Percentiles rank a stretch among this genome's conserved stretches.
These are phyloP conservation scores for Pichia inconspicua DNA, from an alignment of 1,139 yeast genomes.

Conservation along the genomic window DNA sequence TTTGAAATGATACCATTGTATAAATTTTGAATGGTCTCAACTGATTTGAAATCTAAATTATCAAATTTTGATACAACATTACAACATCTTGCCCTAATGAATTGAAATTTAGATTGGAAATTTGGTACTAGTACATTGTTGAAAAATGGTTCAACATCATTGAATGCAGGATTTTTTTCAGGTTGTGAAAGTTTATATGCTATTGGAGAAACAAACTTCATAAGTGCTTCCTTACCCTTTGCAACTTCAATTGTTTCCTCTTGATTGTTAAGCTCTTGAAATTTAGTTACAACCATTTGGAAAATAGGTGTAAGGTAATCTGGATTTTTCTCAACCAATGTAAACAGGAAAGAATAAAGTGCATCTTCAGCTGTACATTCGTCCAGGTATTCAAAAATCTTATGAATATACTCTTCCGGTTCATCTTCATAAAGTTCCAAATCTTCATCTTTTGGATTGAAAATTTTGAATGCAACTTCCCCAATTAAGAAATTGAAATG, in stretches of 20 bases:
- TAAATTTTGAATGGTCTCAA: conserved; percentile 42
- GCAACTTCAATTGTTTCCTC: conserved; percentile 52
- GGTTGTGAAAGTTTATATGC: conserved; percentile 49
- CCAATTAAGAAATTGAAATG: conserved; percentile 58
- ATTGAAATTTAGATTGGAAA: conserved; percentile 57
- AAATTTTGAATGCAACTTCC: conserved; percentile 71
- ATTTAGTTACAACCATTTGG: conserved; percentile 54
- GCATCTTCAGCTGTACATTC: conserved; percentile 60
- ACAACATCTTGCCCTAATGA: conserved; percentile 77
- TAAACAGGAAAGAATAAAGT: conserved; percentile 52
- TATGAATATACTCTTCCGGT: conserved; percentile 85
- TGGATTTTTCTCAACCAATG: conserved; percentile 60
- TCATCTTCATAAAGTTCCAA: conserved; percentile 78
- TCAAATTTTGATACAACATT: conserved; percentile 68
- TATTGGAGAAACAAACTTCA: conserved; percentile 71
- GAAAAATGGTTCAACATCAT: conserved; percentile 66
- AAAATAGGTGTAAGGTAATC: conserved; percentile 55
- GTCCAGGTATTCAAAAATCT: conserved; percentile 60
- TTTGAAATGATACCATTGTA: conserved; percentile 63
- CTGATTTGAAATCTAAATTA: conserved; percentile 48
- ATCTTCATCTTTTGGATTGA: conserved; percentile 63
- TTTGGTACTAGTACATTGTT: conserved; percentile 63
- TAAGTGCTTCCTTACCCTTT: conserved; percentile 68
- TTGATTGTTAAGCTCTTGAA: conserved; percentile 31
- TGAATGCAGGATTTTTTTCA: conserved; percentile 46